Evolutionary conservation across 306 rosid genomes (phyloP).

Genomic region (Malus sieversii): DNA sequence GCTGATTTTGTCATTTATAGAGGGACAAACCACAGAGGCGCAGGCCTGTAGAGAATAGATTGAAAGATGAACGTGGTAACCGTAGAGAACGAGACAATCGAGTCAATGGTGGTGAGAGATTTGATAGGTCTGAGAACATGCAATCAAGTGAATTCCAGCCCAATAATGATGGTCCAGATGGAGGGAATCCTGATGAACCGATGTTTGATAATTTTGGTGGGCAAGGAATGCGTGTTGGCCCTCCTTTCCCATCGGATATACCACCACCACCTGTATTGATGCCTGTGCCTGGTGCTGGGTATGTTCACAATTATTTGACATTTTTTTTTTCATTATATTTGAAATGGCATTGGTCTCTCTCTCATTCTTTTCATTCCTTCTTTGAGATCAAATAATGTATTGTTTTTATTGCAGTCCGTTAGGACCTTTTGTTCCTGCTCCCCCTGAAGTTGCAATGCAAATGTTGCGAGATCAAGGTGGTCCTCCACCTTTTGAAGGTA

Average conservation of each 20-base stretch:
- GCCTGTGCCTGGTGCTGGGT: slow-evolving; percentile 99
- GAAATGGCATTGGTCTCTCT: neutral
- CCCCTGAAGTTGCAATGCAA: slow-evolving; percentile 99
- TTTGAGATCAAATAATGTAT: slow-evolving; percentile 1
- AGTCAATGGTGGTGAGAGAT: slow-evolving; percentile 56
- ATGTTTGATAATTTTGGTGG: slow-evolving; percentile 77
- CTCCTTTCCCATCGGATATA: slow-evolving; percentile 74
- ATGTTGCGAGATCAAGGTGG: slow-evolving; percentile 97
- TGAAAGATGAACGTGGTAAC: slow-evolving; percentile 88
- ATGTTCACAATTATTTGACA: slow-evolving; percentile 12
- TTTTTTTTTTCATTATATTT: neutral
- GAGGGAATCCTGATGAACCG: slow-evolving; percentile 74
- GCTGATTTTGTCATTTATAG: slow-evolving; percentile 31
- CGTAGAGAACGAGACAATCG: slow-evolving; percentile 72
- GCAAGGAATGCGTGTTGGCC: slow-evolving; percentile 50
- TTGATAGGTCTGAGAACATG: slow-evolving; percentile 53
- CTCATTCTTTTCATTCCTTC: neutral
- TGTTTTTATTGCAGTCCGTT: slow-evolving; percentile 57
- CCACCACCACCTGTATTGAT: slow-evolving; percentile 85
- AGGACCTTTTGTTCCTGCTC: slow-evolving; percentile 99
- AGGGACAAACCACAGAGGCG: slow-evolving; percentile 69
- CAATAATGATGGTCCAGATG: slow-evolving; percentile 50
- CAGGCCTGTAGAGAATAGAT: slow-evolving; percentile 59
- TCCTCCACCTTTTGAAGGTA: slow-evolving; percentile 71
- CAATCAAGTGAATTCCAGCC: slow-evolving; percentile 61